Base-by-base conservation (phyloP, 2,329 filamentous ascomycete species). In the Paraphaeosphaeria minitans region DNA sequence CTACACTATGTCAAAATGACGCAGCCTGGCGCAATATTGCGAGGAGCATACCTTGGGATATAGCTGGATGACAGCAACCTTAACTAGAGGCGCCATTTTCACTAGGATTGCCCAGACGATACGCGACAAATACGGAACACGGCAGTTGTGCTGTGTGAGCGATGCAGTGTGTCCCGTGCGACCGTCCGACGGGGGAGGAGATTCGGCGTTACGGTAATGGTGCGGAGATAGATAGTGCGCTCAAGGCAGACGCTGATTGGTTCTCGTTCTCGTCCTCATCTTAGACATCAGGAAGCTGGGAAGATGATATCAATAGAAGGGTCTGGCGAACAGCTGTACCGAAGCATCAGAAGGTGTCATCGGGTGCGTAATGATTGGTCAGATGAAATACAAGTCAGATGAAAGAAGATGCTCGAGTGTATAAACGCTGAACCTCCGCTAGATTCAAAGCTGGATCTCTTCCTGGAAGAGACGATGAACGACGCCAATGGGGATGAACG, bases 21-120 rank as follows among this genome's bases (percentile, higher is more conserved):
- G 21, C 29, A 43, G 19, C 42, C 41, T 27, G 16, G 27, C 12
- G n/a, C 19, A 21, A n/a, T 12, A 10, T 42, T 7, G 21, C 22
- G 39, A 42, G 19, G 57, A n/a, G n/a, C 62, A 33, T 64, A 81
- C 81, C 73, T 83, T 80, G 4, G 80, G 77, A 60, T 83, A 78
- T 53, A 83, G 74, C 64, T 83, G 81, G 19, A 83, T 79, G 0
- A 83, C 79, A 12, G 81, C 81, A 21, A 83, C 74, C 67, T 79
- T 82, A 61, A 81, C 71, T 9, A 77, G 73, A 6, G 78, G 75
- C 10, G 79, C 76, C 80, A 81, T 82, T 9, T 46, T 76, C 13
- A 3, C 13, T 5, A 3, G 16, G 10, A 5, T 24, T 19, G 14
- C 12, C 22, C 21, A 16, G 22, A 29, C 14, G 13, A 27, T 27